Evolutionary conservation across 441 rosid genomes (phyloP), one percentile per base, ranked within the genome.

Genomic region (Erysimum cheiri): DNA sequence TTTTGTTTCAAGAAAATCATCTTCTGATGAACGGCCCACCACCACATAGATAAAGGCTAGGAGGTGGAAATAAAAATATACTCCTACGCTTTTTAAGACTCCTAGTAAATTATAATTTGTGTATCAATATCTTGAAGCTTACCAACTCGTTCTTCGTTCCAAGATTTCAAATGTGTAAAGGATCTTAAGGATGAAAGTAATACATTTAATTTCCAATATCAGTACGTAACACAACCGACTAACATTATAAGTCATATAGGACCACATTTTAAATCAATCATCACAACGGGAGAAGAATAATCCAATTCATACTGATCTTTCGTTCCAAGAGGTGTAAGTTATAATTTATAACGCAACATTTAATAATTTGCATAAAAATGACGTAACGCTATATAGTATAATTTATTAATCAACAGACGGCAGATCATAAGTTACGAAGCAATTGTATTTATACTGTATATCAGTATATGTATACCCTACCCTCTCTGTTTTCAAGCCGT

Each of bases 251-350:
- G 71, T 48, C 66, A 37, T 64, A 19, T 4, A 64, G 52, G 53
- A 72, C 50, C 19, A 8, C 35, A 72, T 13, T 56, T 55, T 43
- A 55, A 46, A 36, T 55, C 11, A 63, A 55, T 28, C 15, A 63
- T 43, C 56, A 43, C 53, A 33, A 54, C 49, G 32, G 15, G 48
- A 26, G 49, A 55, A 36, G 57, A 71, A 71, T 54, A 35, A 54
- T 63, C 59, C 70, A 64, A 44, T 71, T 64, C 70, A 64, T 64
- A 72, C 44, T 47, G 9, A 15, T 56, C 59, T 56, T 56, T 56
- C 10, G 55, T 47, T 47, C n/a, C 19, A 47, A 47, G 10, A 12
- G 41, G 41, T 55, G 22, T 32, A 29, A 43, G 19, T 54, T 64
- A n/a, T 47, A 17, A 24, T 2, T 52, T 64, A 29, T 55, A 56